These are phyloP conservation scores for Leccinum truebloodii DNA, from an alignment of 768 basidiomycete species.

Conservation along the genomic window DNA sequence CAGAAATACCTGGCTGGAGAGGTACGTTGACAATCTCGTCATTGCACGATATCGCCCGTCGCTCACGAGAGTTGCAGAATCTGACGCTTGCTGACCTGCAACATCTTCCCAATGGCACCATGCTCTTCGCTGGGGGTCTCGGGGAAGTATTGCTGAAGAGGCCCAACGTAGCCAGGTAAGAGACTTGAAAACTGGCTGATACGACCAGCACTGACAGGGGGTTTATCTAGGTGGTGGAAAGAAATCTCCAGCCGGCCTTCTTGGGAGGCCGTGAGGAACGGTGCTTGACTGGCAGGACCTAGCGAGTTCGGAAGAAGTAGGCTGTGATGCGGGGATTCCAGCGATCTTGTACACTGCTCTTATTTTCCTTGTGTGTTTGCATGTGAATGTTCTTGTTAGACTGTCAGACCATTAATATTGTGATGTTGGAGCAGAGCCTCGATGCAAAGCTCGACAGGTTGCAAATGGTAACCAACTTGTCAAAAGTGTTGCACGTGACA, in stretches of 20 bases:
- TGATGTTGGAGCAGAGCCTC: too few species aligned
- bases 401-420: too few species aligned
- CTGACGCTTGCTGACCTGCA: slow-evolving; percentile 62
- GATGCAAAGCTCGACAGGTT: too few species aligned
- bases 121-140: slow-evolving; percentile 28
- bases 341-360: too few species aligned
- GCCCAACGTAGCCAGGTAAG: slow-evolving; percentile 48
- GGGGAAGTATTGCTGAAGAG: slow-evolving; percentile 34
- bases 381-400: too few species aligned
- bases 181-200: background rate
- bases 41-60: background rate
- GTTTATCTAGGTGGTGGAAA: slow-evolving; percentile 49
- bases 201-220: background rate
- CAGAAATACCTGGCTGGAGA: slow-evolving; percentile 59
- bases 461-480: too few species aligned
- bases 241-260: slow-evolving; percentile 44
- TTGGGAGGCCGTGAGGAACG: slow-evolving; percentile 33
- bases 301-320: too few species aligned
- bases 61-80: slow-evolving; percentile 25
- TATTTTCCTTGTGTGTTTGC: too few species aligned
- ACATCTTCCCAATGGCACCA: slow-evolving; percentile 50
- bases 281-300: background rate
- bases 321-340: too few species aligned
- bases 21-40: slow-evolving; percentile 33
- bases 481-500: too few species aligned